These are phyloP conservation scores for Exophiala oligosperma DNA, from an alignment of 2,329 filamentous ascomycete species.

Conservation along the genomic window DNA sequence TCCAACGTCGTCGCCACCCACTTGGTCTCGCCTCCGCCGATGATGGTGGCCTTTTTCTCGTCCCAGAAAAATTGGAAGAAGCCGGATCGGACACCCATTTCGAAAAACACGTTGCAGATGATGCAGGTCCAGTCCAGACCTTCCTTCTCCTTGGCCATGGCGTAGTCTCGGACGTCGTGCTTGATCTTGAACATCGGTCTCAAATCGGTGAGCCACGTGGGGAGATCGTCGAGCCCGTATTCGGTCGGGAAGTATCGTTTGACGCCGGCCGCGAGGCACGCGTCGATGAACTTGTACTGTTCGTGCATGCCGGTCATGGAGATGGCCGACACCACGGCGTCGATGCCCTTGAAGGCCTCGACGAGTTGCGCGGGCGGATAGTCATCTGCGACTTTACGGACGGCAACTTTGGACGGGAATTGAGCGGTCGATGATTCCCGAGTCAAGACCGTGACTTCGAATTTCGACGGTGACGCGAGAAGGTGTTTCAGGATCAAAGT, in stretches of 20 bases:
- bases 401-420: conserved; percentile 8
- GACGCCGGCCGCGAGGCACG: conserved; percentile 40
- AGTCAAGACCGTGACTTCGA: conserved; percentile 18
- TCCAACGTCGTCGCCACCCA: conserved; percentile 52
- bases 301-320: conserved; percentile 23
- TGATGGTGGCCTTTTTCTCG: conserved; percentile 43
- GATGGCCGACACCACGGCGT: conserved; percentile 22
- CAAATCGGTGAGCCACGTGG: conserved; percentile 21
- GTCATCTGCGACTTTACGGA: conserved; percentile 18
- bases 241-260: conserved; percentile 46
- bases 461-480: conserved; percentile 11
- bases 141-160: conserved; percentile 25
- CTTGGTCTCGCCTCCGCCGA: conserved; percentile 50
- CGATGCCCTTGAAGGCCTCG: conserved; percentile 17
- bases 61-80: conserved; percentile 49
- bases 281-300: conserved; percentile 43
- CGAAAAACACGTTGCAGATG: conserved; percentile 38
- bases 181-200: conserved; percentile 33
- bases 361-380: conserved; percentile 17
- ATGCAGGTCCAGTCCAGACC: conserved; percentile 34
- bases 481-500: conserved; percentile 20
- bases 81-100: conserved; percentile 35
- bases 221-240: conserved; percentile 27
- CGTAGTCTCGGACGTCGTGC: conserved; percentile 33
- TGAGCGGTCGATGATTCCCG: conserved; percentile 19